phyloP scores from a whole-genome alignment of 1,284 basidiomycete species.

The Melampsora larici-populina region DNA sequence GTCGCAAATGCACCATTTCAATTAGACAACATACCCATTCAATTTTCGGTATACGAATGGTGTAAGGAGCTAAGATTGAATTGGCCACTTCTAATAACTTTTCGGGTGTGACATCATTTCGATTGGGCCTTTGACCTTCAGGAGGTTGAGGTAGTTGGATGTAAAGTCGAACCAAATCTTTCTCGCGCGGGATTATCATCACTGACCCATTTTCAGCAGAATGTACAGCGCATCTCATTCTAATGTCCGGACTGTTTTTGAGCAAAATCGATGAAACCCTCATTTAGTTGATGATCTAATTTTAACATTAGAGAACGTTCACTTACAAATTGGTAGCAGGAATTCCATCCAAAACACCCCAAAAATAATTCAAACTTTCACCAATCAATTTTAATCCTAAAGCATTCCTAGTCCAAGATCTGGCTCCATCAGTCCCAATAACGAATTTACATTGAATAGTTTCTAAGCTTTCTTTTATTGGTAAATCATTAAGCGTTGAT shows the following conservation, averaged over 20 bases:
- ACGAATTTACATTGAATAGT: constrained; percentile 56
- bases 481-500: neutral
- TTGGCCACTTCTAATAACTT: constrained; percentile 65
- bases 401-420: constrained; percentile 72
- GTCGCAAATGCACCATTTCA: neutral
- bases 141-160: constrained; percentile 63
- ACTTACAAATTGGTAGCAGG: constrained; percentile 11
- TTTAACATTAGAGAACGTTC: neutral
- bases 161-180: constrained; percentile 68
- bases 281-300: neutral
- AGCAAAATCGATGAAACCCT: neutral
- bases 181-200: constrained; percentile 69
- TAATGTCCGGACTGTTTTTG: constrained; percentile 64
- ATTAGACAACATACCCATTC: neutral
- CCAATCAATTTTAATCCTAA: constrained; percentile 72
- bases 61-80: constrained; percentile 67
- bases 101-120: constrained; percentile 59
- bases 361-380: constrained; percentile 53
- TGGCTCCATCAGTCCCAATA: constrained; percentile 66
- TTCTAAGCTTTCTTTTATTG: neutral
- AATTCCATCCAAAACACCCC: constrained; percentile 12
- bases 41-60: constrained; percentile 57
- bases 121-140: constrained; percentile 45
- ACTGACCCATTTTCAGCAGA: constrained; percentile 62
- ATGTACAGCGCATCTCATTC: constrained; percentile 66